A percentile compares a stretch with the other conserved stretches of the same genome.
phyloP scores from a whole-genome alignment of 2,329 filamentous ascomycete species.

The Aspergillus quadrilineatus region DNA sequence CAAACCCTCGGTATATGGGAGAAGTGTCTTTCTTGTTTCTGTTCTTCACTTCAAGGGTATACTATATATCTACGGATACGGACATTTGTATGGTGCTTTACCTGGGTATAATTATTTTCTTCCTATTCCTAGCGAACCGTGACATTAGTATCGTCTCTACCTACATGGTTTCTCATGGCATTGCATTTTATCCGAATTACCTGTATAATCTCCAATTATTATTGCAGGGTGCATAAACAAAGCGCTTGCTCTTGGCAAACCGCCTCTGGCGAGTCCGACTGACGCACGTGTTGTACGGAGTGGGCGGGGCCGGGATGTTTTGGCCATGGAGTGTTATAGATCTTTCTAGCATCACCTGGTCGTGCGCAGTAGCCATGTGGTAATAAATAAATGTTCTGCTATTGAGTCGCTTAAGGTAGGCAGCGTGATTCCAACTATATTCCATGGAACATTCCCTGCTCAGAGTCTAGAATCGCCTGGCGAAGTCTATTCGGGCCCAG shows the following conservation, averaged over 20 bases:
- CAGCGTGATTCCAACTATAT: neutral
- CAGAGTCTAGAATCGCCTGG: neutral
- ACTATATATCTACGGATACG: constrained; percentile 7
- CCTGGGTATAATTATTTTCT: constrained; percentile 14
- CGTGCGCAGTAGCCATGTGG: neutral
- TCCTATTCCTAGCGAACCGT: constrained; percentile 3
- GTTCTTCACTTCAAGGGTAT: constrained; percentile 2
- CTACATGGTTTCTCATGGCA: neutral
- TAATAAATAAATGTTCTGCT: neutral
- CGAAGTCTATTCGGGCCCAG: neutral
- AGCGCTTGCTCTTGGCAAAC: neutral
- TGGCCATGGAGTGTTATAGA: neutral
- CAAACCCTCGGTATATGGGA: neutral
- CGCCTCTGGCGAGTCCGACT: neutral
- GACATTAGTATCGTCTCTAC: neutral
- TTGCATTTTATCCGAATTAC: too few species aligned
- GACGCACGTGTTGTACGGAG: neutral
- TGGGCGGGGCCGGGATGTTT: neutral
- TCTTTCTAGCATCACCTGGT: neutral
- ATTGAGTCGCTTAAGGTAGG: neutral
- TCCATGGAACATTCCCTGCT: neutral
- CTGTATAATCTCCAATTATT: too few species aligned
- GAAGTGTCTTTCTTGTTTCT: constrained; percentile 1
- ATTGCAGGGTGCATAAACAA: neutral
- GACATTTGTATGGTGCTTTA: neutral